phyloP scores from a whole-genome alignment of 2,329 filamentous ascomycete species.

The Aureobasidium leucospermi region DNA sequence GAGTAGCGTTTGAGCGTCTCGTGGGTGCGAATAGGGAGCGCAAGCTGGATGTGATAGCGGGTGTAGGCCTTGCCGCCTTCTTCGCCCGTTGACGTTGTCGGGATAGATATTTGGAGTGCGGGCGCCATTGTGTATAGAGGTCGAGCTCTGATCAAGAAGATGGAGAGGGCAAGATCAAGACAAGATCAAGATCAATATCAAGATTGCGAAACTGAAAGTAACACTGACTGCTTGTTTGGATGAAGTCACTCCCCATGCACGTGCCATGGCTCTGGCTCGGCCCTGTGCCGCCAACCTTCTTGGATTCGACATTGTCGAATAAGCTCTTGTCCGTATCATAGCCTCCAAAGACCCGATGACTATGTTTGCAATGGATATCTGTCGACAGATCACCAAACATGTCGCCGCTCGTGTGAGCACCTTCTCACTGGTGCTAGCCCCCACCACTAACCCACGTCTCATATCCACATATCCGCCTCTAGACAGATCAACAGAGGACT shows the following conservation, averaged over 20 bases:
- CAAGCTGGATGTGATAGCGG: slow-evolving; percentile 69
- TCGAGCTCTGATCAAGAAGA: background rate
- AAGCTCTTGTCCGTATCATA: background rate
- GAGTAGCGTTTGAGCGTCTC: slow-evolving; percentile 76
- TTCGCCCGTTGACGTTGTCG: slow-evolving; percentile 42
- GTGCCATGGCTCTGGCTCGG: background rate
- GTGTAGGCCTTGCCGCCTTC: slow-evolving; percentile 59
- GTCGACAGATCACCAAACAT: too few species aligned
- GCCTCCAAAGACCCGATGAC: too few species aligned
- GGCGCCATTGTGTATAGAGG: slow-evolving; percentile 32
- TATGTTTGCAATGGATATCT: too few species aligned
- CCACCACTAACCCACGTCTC: too few species aligned
- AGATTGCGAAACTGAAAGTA: background rate
- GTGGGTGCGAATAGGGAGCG: slow-evolving; percentile 67
- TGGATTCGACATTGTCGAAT: too few species aligned
- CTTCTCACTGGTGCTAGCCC: too few species aligned
- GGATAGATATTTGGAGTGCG: slow-evolving; percentile 39
- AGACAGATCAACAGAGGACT: too few species aligned
- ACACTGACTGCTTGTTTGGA: background rate
- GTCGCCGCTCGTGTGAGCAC: too few species aligned
- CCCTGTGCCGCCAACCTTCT: background rate
- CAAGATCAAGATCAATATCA: too few species aligned
- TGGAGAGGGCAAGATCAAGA: background rate
- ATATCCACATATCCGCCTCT: too few species aligned
- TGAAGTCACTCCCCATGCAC: background rate